phyloP scores from a whole-genome alignment of 2,329 filamentous ascomycete genomes.

The Orbilia javanica region DNA sequence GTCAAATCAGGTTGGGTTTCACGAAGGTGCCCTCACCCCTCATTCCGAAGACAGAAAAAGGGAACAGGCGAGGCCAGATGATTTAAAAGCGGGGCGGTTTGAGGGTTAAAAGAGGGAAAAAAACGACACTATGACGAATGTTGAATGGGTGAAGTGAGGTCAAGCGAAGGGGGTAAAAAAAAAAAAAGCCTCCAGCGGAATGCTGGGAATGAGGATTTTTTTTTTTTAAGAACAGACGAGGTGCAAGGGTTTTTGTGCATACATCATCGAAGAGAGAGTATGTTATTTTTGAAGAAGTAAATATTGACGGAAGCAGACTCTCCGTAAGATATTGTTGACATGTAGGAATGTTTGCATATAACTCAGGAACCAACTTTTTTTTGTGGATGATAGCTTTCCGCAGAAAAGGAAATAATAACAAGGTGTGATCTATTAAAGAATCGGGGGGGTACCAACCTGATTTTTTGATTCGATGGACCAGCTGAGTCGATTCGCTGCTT shows the following conservation, averaged over 20 bases:
- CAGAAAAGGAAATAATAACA: constrained; percentile 2
- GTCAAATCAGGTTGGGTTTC: constrained; percentile 47
- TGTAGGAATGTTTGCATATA: constrained; percentile 37
- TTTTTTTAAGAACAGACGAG: constrained; percentile 8
- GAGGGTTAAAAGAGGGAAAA: constrained; percentile 20
- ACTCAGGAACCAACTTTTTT: constrained; percentile 43
- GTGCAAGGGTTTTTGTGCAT: constrained; percentile 10
- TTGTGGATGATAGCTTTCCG: neutral
- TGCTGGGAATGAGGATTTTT: constrained; percentile 13
- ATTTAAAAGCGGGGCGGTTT: constrained; percentile 51
- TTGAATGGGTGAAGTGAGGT: constrained; percentile 16
- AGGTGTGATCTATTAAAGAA: constrained; percentile 7
- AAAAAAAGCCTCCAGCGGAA: constrained; percentile 11
- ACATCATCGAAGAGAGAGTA: neutral
- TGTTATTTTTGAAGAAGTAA: constrained; percentile 22
- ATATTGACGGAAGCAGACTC: constrained; percentile 41
- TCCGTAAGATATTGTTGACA: constrained; percentile 23
- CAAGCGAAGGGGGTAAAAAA: constrained; percentile 11
- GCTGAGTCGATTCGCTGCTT: constrained; percentile 6
- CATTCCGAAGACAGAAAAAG: constrained; percentile 24
- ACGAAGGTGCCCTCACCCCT: constrained; percentile 41
- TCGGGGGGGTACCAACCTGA: constrained; percentile 33
- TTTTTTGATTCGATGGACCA: constrained; percentile 36
- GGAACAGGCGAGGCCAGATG: constrained; percentile 45
- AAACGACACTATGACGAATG: constrained; percentile 47